These are phyloP conservation scores for Microcos paniculata DNA, from an alignment of 345 rosid genomes.

Conservation along the genomic window DNA sequence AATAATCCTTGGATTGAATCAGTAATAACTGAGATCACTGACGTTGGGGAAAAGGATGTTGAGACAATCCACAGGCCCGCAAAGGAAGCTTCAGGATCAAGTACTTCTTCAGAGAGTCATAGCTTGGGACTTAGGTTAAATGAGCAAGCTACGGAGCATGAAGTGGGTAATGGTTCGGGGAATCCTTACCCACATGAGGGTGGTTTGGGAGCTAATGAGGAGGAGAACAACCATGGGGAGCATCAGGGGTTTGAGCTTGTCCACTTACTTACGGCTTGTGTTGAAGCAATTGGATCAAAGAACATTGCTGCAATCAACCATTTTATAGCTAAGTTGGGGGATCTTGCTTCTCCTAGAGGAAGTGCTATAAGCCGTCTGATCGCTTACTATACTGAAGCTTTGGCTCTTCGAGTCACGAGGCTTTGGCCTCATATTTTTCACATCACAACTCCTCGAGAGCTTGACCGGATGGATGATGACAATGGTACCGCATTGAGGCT, in stretches of 20 bases:
- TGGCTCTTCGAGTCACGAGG: constrained; percentile 74
- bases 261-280: constrained; percentile 63
- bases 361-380: constrained; percentile 64
- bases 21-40: constrained; percentile 68
- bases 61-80: constrained; percentile 57
- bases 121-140: constrained; percentile 51
- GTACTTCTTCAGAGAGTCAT: constrained; percentile 72
- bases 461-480: constrained; percentile 72
- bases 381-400: constrained; percentile 84
- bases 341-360: constrained; percentile 82
- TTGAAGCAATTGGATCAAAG: constrained; percentile 77
- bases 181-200: constrained; percentile 46
- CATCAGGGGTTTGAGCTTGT: constrained; percentile 77
- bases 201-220: constrained; percentile 41
- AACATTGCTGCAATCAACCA: constrained; percentile 63
- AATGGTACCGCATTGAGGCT: constrained; percentile 78
- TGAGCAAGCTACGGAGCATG: constrained; percentile 45
- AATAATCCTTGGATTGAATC: constrained; percentile 83
- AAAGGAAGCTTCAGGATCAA: constrained; percentile 79
- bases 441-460: constrained; percentile 71
- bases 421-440: constrained; percentile 93
- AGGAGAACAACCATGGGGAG: constrained; percentile 48
- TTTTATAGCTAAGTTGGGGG: constrained; percentile 69
- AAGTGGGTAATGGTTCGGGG: constrained; percentile 57
- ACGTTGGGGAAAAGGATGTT: constrained; percentile 59